A percentile compares a stretch with the other conserved stretches of the same genome.
phyloP scores from a whole-genome alignment of 768 basidiomycete species.

The Trametes punicea region DNA sequence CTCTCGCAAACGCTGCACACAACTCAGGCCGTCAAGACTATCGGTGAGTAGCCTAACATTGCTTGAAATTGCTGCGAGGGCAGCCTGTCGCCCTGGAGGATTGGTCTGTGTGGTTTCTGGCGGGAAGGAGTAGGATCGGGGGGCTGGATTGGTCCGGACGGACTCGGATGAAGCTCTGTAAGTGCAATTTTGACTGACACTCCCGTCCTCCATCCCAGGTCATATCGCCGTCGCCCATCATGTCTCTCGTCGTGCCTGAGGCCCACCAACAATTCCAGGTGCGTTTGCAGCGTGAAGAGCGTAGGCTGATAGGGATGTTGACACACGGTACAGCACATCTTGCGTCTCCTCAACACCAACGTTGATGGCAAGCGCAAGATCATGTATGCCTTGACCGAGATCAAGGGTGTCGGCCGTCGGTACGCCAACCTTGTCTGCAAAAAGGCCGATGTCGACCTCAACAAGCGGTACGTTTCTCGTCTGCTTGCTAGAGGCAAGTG shows the following conservation, averaged over 20 bases:
- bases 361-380: constrained; percentile 99
- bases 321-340: constrained; percentile 72
- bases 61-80: constrained; percentile 1
- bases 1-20: constrained; percentile 15
- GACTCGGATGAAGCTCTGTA: constrained; percentile 14
- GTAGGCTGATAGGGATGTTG: neutral
- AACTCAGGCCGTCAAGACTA: constrained; percentile 21
- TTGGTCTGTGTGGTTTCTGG: neutral
- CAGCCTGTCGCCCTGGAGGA: neutral
- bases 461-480: constrained; percentile 76
- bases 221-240: constrained; percentile 34
- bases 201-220: neutral
- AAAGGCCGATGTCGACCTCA: constrained; percentile 98
- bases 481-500: neutral
- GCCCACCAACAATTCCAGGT: constrained; percentile 95
- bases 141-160: constrained; percentile 13
- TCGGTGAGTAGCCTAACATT: constrained; percentile 15
- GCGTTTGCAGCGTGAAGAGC: constrained; percentile 18
- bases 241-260: constrained; percentile 98
- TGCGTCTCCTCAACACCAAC: constrained; percentile 99
- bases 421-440: constrained; percentile 99
- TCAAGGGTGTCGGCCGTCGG: constrained; percentile 99
- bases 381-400: constrained; percentile 99
- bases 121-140: neutral
- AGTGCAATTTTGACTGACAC: constrained; percentile 16